These are phyloP conservation scores for Chenopodium album DNA, from an alignment of 148 eudicot species.

Conservation along the genomic window DNA sequence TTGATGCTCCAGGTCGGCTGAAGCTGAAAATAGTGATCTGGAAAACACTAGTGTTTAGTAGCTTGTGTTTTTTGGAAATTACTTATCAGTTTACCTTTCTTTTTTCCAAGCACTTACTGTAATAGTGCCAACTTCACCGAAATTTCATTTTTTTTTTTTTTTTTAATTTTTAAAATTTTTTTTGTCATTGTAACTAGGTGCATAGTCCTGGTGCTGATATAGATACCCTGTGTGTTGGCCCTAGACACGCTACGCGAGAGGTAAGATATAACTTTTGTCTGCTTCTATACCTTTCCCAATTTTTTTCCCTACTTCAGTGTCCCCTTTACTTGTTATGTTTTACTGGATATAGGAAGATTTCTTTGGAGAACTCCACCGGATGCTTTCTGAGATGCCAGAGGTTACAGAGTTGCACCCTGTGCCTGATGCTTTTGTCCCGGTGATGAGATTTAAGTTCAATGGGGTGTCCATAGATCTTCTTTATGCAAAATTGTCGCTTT, in stretches of 20 bases:
- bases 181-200: slow-evolving; percentile 35
- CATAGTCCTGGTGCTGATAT: slow-evolving; percentile 82
- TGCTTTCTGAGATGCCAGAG: slow-evolving; percentile 62
- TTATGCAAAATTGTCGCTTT: slow-evolving; percentile 56
- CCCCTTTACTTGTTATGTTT: slow-evolving; percentile 12
- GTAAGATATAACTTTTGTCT: slow-evolving; percentile 27
- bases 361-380: slow-evolving; percentile 59
- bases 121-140: neutral
- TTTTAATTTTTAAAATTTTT: too few relatives aligned
- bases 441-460: slow-evolving; percentile 57
- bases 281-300: neutral
- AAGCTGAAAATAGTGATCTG: neutral
- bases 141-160: too few relatives aligned
- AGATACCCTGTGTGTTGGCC: slow-evolving; percentile 72
- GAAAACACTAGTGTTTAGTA: neutral
- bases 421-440: slow-evolving; percentile 70
- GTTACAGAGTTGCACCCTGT: slow-evolving; percentile 60
- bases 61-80: neutral
- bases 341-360: slow-evolving; percentile 50
- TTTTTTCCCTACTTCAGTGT: neutral
- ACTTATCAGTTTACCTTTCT: neutral
- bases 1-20: neutral
- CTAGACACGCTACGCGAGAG: slow-evolving; percentile 67
- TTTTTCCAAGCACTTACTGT: slow-evolving; percentile 4
- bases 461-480: slow-evolving; percentile 75